Conservation (phyloP, 2,329 filamentous ascomycete species). For the Emmonsiellopsis sp. region DNA sequence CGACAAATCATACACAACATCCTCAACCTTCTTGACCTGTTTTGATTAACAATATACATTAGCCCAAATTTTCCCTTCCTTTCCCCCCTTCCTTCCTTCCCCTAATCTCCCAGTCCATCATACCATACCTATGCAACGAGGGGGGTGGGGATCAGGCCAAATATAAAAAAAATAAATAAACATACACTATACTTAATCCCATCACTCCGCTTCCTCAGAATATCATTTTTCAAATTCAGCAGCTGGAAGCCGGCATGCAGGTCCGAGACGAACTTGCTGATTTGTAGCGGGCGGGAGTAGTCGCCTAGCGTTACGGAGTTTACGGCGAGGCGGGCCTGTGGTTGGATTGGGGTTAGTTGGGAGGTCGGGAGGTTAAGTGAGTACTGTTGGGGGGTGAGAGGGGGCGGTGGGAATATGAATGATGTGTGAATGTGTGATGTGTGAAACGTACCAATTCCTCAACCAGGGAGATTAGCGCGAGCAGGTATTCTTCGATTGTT, state of each 20-base stretch:
- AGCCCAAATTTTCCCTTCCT: too few relatives aligned
- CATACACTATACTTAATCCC: constrained; percentile 77
- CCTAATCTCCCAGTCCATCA: too few relatives aligned
- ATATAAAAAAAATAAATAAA: constrained; percentile 1
- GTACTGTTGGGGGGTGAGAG: too few relatives aligned
- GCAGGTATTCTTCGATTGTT: constrained; percentile 93
- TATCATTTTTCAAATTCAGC: constrained; percentile 94
- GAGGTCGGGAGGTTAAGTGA: too few relatives aligned
- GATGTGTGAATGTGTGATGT: too few relatives aligned
- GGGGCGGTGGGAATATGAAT: not conserved
- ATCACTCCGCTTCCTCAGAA: constrained; percentile 76
- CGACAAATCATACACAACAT: constrained; percentile 92
- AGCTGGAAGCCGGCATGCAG: constrained; percentile 93
- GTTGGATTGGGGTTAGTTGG: not conserved
- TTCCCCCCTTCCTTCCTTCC: too few relatives aligned
- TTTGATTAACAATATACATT: not conserved
- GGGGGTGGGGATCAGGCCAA: not conserved
- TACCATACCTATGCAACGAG: too few relatives aligned
- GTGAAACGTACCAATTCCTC: constrained; percentile 61
- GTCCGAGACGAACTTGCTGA: constrained; percentile 89
- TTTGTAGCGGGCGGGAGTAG: constrained; percentile 73
- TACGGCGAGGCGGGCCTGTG: constrained; percentile 68
- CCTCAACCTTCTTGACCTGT: constrained; percentile 89
- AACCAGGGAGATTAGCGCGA: constrained; percentile 74
- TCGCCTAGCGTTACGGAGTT: constrained; percentile 92